Conservation (phyloP, 768 basidiomycete genomes). For the Rhodosporidiobolus odoratus region DNA sequence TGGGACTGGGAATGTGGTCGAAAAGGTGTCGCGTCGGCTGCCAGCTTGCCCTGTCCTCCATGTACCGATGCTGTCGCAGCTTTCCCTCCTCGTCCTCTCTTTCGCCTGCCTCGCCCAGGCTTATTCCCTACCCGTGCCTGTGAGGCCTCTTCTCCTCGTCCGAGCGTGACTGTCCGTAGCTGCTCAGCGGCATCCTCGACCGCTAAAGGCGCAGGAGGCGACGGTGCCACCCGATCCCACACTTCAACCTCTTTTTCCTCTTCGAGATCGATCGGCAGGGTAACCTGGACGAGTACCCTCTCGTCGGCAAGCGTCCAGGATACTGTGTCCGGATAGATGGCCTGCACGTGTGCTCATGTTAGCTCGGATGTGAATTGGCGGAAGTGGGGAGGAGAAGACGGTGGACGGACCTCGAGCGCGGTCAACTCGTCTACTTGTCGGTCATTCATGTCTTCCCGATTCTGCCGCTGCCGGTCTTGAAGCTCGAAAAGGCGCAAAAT, state of each 20-base stretch:
- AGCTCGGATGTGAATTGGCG: neutral
- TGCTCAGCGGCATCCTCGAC: neutral
- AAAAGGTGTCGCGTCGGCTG: neutral
- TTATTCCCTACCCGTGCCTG: neutral
- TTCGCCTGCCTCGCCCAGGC: neutral
- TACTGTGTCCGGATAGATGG: constrained; percentile 14
- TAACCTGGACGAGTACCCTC: neutral
- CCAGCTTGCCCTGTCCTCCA: neutral
- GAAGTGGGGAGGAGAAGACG: neutral
- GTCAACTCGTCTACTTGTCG: constrained; percentile 23
- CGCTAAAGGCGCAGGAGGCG: neutral
- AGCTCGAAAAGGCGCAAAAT: neutral
- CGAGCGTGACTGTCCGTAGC: neutral
- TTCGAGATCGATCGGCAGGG: constrained; percentile 5
- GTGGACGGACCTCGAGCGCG: constrained; percentile 13
- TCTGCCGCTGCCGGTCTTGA: no score
- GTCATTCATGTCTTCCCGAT: constrained; percentile 5
- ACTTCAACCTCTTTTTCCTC: constrained; percentile 1
- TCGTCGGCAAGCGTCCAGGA: neutral
- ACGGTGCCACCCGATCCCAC: neutral
- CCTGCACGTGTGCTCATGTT: neutral
- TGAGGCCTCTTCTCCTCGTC: neutral
- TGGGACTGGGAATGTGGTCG: neutral
- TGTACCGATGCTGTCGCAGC: neutral
- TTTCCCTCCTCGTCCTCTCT: neutral